phyloP scores from a whole-genome alignment of 257 asterid species.

The Pogostemon cablin region DNA sequence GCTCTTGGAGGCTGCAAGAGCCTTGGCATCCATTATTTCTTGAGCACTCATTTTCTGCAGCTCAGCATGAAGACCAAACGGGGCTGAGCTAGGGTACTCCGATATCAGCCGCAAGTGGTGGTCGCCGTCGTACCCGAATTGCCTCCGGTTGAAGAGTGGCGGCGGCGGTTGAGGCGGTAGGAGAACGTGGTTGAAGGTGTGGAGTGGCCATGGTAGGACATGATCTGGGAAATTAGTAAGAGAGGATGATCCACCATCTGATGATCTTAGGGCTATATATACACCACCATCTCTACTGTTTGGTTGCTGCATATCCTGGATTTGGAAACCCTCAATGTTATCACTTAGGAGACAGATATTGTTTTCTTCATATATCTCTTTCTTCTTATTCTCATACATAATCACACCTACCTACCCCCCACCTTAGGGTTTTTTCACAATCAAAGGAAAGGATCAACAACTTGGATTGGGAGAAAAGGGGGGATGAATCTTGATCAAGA shows the following conservation, averaged over 20 bases:
- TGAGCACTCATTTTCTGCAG: constrained; percentile 88
- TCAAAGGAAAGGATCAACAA: constrained; percentile 50
- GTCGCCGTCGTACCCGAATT: constrained; percentile 54
- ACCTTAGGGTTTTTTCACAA: constrained; percentile 51
- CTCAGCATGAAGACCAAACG: constrained; percentile 88
- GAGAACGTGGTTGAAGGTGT: constrained; percentile 36
- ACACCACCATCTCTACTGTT: constrained; percentile 32
- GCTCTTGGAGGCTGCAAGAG: constrained; percentile 91
- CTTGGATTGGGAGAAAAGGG: constrained; percentile 43
- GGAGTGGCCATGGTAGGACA: constrained; percentile 70
- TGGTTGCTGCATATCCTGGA: constrained; percentile 52
- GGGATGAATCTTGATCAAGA: constrained; percentile 11
- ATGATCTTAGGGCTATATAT: constrained; percentile 30
- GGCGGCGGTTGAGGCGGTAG: constrained; percentile 47
- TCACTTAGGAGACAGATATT: constrained; percentile 20
- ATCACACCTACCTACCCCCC: neutral
- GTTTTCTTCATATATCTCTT: constrained; percentile 43
- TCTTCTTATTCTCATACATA: constrained; percentile 48
- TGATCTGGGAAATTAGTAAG: constrained; percentile 51
- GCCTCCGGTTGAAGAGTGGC: constrained; percentile 51
- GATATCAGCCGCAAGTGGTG: constrained; percentile 52
- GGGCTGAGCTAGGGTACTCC: constrained; percentile 49
- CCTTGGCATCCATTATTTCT: constrained; percentile 93
- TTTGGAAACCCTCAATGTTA: constrained; percentile 51
- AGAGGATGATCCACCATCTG: constrained; percentile 37